Percentiles rank a stretch among this genome's conserved stretches.
Conservation (phyloP, 2,329 filamentous ascomycete genomes). For the Arthroderma uncinatum region DNA sequence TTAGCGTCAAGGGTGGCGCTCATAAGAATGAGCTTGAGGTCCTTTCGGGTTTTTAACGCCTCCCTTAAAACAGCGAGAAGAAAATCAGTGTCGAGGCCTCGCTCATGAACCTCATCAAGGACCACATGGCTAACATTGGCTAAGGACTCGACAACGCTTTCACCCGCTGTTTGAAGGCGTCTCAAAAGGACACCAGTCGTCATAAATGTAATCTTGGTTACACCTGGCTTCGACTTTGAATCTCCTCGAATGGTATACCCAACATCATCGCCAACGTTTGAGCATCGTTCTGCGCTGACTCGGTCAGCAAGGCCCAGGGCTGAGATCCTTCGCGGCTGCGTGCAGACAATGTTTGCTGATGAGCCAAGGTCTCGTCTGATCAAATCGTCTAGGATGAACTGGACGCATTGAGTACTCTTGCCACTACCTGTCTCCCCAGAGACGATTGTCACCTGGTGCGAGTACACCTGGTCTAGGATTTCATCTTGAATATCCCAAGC, state of each 20-base stretch:
- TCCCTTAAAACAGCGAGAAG: conserved; percentile 77
- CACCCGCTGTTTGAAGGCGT: conserved; percentile 76
- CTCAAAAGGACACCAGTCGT: conserved; percentile 88
- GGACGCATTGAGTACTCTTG: conserved; percentile 93
- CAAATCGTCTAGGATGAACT: conserved; percentile 87
- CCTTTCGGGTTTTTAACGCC: conserved; percentile 60
- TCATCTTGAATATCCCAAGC: conserved; percentile 74
- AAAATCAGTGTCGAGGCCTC: conserved; percentile 90
- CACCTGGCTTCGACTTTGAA: conserved; percentile 56
- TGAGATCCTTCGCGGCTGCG: conserved; percentile 87
- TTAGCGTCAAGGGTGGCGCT: conserved; percentile 86
- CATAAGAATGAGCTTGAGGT: conserved; percentile 89
- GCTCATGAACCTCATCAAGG: conserved; percentile 93
- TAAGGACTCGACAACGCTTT: conserved; percentile 69
- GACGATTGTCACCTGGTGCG: conserved; percentile 85
- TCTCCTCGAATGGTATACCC: conserved; percentile 89
- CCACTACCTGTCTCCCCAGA: conserved; percentile 94
- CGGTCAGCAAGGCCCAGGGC: conserved; percentile 87
- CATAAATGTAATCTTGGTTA: conserved; percentile 87
- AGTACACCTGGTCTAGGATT: conserved; percentile 63
- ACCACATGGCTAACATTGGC: conserved; percentile 89
- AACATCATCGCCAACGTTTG: conserved; percentile 70
- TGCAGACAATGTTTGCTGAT: conserved; percentile 83
- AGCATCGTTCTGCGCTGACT: conserved; percentile 83
- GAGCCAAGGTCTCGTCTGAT: conserved; percentile 65